A percentile compares a stretch with the other conserved stretches of the same genome.
Conservation (phyloP, 305 asterid genomes). For the Fraxinus xanthoxyloides region DNA sequence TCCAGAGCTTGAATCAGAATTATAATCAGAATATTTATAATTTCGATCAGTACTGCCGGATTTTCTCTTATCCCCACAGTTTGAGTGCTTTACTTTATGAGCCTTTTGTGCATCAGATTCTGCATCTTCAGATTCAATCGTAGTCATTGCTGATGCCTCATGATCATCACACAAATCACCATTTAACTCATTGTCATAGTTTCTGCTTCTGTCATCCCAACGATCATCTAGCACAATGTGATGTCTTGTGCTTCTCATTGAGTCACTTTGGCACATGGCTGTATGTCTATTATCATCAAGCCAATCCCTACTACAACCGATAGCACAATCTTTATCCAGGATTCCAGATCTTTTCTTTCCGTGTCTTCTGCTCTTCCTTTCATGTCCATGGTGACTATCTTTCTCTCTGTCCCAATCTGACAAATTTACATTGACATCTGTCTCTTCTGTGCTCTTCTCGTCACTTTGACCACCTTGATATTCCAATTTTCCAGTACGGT, state of each 20-base stretch:
- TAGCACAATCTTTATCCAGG: constrained; percentile 19
- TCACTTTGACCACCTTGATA: constrained; percentile 23
- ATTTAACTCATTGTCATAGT: constrained; percentile 23
- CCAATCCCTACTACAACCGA: constrained; percentile 20
- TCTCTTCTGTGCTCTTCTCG: constrained; percentile 21
- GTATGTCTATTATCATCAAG: constrained; percentile 17
- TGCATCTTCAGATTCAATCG: constrained; percentile 29
- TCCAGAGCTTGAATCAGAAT: constrained; percentile 29
- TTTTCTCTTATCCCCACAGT: constrained; percentile 22
- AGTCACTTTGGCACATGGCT: constrained; percentile 10
- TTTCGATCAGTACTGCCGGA: constrained; percentile 14
- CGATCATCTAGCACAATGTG: constrained; percentile 31
- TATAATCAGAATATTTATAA: constrained; percentile 18
- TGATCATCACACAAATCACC: constrained; percentile 34
- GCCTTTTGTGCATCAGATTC: constrained; percentile 17
- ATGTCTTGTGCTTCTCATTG: constrained; percentile 14
- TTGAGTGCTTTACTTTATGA: constrained; percentile 18
- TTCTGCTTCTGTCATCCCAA: constrained; percentile 25
- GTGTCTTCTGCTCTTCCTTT: constrained; percentile 33
- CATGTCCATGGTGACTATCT: constrained; percentile 20
- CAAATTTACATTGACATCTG: constrained; percentile 23
- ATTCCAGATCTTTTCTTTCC: constrained; percentile 14
- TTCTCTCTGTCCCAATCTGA: constrained; percentile 28
- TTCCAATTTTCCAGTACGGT: constrained; percentile 22
- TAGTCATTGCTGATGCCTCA: constrained; percentile 25